Base-by-base conservation (phyloP, 2,329 filamentous ascomycete genomes). In the Botryosphaeria dothidea region DNA sequence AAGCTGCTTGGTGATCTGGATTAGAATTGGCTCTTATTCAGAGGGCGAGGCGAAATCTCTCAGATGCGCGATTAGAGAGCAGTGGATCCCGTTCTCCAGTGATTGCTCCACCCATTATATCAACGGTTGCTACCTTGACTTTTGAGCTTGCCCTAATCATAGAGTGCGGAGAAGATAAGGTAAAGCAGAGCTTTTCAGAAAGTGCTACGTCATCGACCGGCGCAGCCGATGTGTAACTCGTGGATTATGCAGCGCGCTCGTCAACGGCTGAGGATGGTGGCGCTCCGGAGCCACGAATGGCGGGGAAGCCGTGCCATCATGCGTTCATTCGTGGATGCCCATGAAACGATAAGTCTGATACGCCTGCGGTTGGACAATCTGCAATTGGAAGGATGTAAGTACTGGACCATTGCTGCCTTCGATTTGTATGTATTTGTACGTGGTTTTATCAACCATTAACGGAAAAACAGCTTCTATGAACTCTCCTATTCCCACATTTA, bases 131-230 rank as follows among this genome's bases (percentile, higher is more conserved):
- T 60, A 41, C 56, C 56, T 46, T 27, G 29, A 17, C 3, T 21
- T 15, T n/a, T 21, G 9, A 17, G 13, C 1, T 8, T 11, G 21
- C 23, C 34, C 31, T 38, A 41, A n/a, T 41, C 51, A 25, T 41
- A 29, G 17, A 34, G 34, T 60, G 56, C 41, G 56, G 56, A 60
- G 56, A 60, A 46, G 56, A 60, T 45, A 45, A 34, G 36, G 27
- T 9, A 17, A 19, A 58, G 3, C n/a, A 23, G n/a, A 6, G n/a
- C n/a, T 7, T 34, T 15, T 2, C 1, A 57, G 17, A 0, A 31
- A 43, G 3, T 11, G 27, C 11, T 60, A 38, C 56, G 56, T 60
- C 56, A 60, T 60, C 15, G 17, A 8, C n/a, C n/a, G 41, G 38
- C 25, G 15, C 27, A 11, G 21, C 11, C 11, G 11, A 43, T 11